Base-by-base conservation (phyloP, 139 green algal species). In the Pleodorina starrii region DNA sequence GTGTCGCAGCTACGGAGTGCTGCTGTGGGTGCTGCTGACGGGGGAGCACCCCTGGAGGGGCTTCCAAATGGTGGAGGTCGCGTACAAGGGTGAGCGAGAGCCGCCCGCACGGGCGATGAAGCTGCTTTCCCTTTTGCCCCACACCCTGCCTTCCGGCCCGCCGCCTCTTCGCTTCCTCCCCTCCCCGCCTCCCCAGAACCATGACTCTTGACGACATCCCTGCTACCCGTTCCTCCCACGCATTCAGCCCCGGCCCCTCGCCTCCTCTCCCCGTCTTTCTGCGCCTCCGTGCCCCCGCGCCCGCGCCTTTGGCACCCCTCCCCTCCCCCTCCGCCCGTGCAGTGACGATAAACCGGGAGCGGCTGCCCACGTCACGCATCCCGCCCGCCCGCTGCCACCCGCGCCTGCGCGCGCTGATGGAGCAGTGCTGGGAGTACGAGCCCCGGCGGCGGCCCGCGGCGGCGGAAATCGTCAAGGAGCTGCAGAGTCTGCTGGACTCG, bases 401-500 rank as follows among this genome's bases (percentile, higher is more conserved):
- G 11, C 38, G 40, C 27, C 21, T 86, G 57, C 38, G 40, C 0
- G 23, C 38, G 7, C 59, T 86, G 48, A 57, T 86, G 25, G 27
- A 75, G 9, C 79, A 85, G 78, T 84, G 76, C 76, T 84, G 50
- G 48, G 76, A 84, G 35, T 32, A 84, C n/a, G 76, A 84, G 40
- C 76, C 76, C 19, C 76, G 76, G 48, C 76, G 76, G 48, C 46
- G 76, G 76, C 76, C 76, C 16, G 76, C 76, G n/a, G 76, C 76
- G 48, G 76, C 76, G 32, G 76, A 84, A 48, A 16, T 44, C 23
- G 76, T 69, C 48, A 84, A 84, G 46, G 76, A 84, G 51, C 50
- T 84, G 48, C n/a, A 42, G 35, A 6, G 23, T 4, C n/a, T 84
- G 32, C 12, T 84, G 21, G 48, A 84, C 42, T 16, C 73, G 11